Evolutionary conservation across 2,329 filamentous ascomycete species (phyloP), one percentile per base, ranked within the genome.

Genomic region (Zymoseptoria passerinii): DNA sequence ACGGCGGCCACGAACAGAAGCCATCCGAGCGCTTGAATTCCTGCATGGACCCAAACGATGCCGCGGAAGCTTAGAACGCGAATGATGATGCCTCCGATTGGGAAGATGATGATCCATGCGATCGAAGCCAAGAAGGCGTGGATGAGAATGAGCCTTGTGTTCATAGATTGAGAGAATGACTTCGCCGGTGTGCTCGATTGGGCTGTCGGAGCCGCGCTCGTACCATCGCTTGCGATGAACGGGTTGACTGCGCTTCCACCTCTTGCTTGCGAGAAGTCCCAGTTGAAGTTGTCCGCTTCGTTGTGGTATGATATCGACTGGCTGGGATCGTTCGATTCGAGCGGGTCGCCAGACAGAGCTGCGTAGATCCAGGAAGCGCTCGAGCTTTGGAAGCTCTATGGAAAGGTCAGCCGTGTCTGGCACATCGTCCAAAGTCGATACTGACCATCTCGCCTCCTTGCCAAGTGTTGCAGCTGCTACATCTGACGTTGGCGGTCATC

Each of bases 401-500:
- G 3, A n/a, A 6, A 10, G n/a, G 50, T 28, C 50, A 28, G 23
- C 28, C 23, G 13, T 18, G 23, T 28, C 9, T 9, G 10, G 27
- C 20, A 27, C 19, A n/a, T 28, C 35, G 5, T 7, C 13, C 35
- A 2, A n/a, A 16, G 8, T 52, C 28, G 19, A 10, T 18, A 52
- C 50, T 52, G 13, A 52, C 50, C 75, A 81, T 80, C 23, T 68
- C 72, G 3, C 80, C 80, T 8, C 79, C 80, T 28, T 68, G 71
- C 81, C 81, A 83, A 55, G 70, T 76, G 48, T 76, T 68, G 66
- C 81, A 84, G 58, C 77, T 81, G 23, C 59, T 71, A 76, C 82
- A 84, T 63, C 72, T 76, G 19, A 85, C 73, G 65, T 84, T 84
- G 8, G 81, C 82, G 27, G 75, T 76, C 78, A 84, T 81, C 8